Percentiles rank a stretch among this genome's conserved stretches.
Conservation (phyloP, 2,329 filamentous ascomycete genomes). For the Diaporthe ampelina region DNA sequence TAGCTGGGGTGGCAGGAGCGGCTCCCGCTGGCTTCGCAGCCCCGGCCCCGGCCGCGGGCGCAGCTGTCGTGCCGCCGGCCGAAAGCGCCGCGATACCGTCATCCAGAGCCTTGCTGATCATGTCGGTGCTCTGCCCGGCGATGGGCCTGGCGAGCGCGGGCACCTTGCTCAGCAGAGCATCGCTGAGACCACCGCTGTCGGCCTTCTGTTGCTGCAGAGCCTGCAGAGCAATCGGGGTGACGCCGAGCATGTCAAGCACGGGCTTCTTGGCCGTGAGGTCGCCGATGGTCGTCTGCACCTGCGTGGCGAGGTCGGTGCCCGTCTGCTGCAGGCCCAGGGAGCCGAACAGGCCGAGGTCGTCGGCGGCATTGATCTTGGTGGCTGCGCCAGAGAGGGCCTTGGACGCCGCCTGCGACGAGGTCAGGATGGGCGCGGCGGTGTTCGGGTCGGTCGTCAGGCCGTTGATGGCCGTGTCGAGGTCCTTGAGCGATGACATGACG, state of each 20-base stretch:
- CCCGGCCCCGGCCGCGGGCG: neutral
- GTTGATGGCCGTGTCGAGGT: slow-evolving; percentile 35
- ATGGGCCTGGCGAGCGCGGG: slow-evolving; percentile 35
- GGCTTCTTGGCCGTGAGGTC: slow-evolving; percentile 37
- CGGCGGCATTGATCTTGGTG: slow-evolving; percentile 35
- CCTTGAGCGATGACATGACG: slow-evolving; percentile 34
- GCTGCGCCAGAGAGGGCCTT: slow-evolving; percentile 28
- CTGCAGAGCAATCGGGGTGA: slow-evolving; percentile 29
- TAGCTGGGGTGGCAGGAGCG: neutral
- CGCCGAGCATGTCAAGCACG: slow-evolving; percentile 33
- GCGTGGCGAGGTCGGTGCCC: slow-evolving; percentile 32
- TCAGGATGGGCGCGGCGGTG: slow-evolving; percentile 32
- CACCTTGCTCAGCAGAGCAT: slow-evolving; percentile 33
- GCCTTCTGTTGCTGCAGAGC: slow-evolving; percentile 29
- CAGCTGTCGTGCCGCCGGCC: neutral
- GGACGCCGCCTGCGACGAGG: slow-evolving; percentile 15
- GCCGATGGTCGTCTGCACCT: slow-evolving; percentile 34
- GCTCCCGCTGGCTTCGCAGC: neutral
- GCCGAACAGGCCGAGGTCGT: slow-evolving; percentile 24
- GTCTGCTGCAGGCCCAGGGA: slow-evolving; percentile 47
- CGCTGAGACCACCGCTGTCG: slow-evolving; percentile 23
- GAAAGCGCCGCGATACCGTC: slow-evolving; percentile 30
- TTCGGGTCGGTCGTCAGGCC: slow-evolving; percentile 34
- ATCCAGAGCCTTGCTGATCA: slow-evolving; percentile 33
- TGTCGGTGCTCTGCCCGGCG: slow-evolving; percentile 32